phyloP scores from a whole-genome alignment of 345 rosid genomes.

The Microcos paniculata region DNA sequence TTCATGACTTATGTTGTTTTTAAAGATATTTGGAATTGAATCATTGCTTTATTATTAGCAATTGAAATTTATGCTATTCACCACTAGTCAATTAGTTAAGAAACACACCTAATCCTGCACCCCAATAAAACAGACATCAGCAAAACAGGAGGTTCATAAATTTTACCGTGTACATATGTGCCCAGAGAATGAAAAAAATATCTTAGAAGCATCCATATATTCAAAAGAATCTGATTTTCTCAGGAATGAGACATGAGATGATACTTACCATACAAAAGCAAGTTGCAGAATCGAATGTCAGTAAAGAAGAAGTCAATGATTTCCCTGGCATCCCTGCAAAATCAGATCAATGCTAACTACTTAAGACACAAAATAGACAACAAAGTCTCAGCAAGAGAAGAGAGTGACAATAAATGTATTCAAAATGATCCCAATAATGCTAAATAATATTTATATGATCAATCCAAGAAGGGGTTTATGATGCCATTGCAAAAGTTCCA shows the following conservation, averaged over 20 bases:
- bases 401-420: not conserved
- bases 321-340: conserved; percentile 62
- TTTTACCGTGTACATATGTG: not conserved
- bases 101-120: not conserved
- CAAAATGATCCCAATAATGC: not conserved
- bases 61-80: not conserved
- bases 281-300: conserved; percentile 30
- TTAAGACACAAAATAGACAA: not conserved
- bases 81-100: not conserved
- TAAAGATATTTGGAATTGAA: not conserved
- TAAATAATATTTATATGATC: not conserved
- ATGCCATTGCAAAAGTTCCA: too few relatives aligned
- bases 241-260: not conserved
- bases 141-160: not conserved
- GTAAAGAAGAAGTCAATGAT: conserved; percentile 53
- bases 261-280: conserved; percentile 34
- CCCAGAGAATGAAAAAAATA: not conserved
- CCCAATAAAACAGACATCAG: not conserved
- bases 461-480: too few relatives aligned
- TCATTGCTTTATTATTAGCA: not conserved
- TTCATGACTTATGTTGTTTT: not conserved
- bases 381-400: not conserved
- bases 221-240: not conserved
- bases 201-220: not conserved
- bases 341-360: conserved; percentile 7